Evolutionary conservation across 164 flowering plant genomes (phyloP).

Genomic region (Vitis vinifera): DNA sequence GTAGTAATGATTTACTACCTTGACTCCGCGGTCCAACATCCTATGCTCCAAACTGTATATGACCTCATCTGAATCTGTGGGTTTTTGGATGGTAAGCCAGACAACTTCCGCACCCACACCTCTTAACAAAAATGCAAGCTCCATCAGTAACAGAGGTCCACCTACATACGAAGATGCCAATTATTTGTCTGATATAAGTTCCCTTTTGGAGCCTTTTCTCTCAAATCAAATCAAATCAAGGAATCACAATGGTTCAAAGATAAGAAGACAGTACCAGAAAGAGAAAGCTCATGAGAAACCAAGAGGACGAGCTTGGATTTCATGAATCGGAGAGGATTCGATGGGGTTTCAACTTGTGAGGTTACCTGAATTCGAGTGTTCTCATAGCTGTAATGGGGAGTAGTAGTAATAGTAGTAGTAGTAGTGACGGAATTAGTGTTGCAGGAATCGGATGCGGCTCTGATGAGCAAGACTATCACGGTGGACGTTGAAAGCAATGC

Average conservation of each 20-base stretch:
- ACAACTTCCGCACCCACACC: constrained; percentile 75
- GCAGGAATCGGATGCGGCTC: constrained; percentile 56
- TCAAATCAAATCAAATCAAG: not conserved
- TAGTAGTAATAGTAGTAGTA: not conserved
- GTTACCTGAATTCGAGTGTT: constrained; percentile 13
- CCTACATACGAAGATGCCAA: constrained; percentile 33
- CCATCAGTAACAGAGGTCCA: constrained; percentile 93
- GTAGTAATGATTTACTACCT: constrained; percentile 41
- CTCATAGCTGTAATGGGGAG: constrained; percentile 1
- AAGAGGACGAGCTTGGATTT: constrained; percentile 77
- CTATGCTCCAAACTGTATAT: constrained; percentile 70
- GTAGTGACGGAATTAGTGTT: not conserved
- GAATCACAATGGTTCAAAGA: not conserved
- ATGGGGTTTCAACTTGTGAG: not conserved
- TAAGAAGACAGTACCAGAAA: constrained; percentile 52
- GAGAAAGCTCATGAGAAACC: constrained; percentile 87
- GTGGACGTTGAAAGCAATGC: constrained; percentile 51
- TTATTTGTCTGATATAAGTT: too few species aligned
- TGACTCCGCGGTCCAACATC: constrained; percentile 81
- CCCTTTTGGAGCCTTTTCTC: too few species aligned
- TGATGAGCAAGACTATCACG: constrained; percentile 38
- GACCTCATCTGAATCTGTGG: constrained; percentile 62
- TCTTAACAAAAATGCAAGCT: constrained; percentile 87
- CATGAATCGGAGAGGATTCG: constrained; percentile 70
- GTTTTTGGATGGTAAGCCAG: constrained; percentile 82